A percentile compares a stretch with the other conserved stretches of the same genome.
These are phyloP conservation scores for Takakia lepidozioides DNA, from an alignment of 225 moss, liverwort and hornwort species.

Conservation along the genomic window DNA sequence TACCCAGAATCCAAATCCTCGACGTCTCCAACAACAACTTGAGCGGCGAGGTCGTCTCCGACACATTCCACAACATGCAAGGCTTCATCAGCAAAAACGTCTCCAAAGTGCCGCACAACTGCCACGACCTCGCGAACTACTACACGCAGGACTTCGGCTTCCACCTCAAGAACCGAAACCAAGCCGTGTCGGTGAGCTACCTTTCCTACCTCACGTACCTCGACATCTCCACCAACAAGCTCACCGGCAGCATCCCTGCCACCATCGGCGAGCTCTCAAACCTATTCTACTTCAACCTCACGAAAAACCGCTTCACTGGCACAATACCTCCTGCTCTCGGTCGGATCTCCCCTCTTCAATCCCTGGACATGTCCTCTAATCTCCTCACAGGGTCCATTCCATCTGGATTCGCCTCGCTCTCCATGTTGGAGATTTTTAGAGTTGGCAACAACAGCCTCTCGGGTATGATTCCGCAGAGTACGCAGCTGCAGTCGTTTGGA, in stretches of 20 bases:
- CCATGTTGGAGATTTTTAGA: too few species aligned
- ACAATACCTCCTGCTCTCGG: constrained; percentile 14
- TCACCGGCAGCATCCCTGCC: constrained; percentile 16
- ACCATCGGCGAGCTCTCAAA: constrained; percentile 12
- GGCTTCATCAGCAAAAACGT: constrained; percentile 10
- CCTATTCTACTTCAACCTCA: constrained; percentile 15
- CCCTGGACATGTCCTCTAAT: constrained; percentile 11
- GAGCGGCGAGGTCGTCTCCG: neutral
- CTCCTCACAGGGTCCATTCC: constrained; percentile 6
- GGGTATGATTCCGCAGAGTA: neutral
- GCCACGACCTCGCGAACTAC: too few species aligned
- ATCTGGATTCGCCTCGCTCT: neutral
- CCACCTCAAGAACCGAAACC: constrained; percentile 7
- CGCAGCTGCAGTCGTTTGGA: neutral
- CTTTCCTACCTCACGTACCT: constrained; percentile 6
- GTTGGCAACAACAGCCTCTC: neutral
- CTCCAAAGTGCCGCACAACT: constrained; percentile 5
- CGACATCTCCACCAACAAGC: constrained; percentile 19
- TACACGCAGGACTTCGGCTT: constrained; percentile 9
- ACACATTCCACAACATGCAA: constrained; percentile 5
- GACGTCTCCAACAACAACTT: constrained; percentile 20
- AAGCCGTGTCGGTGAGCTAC: constrained; percentile 4
- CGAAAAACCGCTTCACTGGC: constrained; percentile 16
- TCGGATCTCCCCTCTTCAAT: neutral
- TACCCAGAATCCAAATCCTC: constrained; percentile 4